These are phyloP conservation scores for Lizonia empirigonia DNA, from an alignment of 2,329 filamentous ascomycete genomes.

Conservation along the genomic window DNA sequence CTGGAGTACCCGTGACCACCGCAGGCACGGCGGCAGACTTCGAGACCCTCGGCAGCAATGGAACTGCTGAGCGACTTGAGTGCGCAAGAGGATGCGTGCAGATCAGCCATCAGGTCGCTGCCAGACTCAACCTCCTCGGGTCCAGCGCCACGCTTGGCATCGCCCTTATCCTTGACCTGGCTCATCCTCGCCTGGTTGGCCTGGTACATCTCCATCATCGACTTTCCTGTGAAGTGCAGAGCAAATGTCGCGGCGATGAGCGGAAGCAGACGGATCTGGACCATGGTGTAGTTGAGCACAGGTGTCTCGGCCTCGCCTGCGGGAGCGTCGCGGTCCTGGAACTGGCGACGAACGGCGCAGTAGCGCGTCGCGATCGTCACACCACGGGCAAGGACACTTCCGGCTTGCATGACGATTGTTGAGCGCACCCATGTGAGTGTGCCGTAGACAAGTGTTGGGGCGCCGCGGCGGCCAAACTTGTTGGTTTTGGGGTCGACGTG, in stretches of 20 bases:
- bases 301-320: slow-evolving; percentile 69
- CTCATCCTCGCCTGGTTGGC: slow-evolving; percentile 73
- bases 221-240: slow-evolving; percentile 77
- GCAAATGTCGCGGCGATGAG: slow-evolving; percentile 76
- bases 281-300: slow-evolving; percentile 82
- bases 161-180: slow-evolving; percentile 37
- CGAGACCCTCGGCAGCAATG: slow-evolving; percentile 74
- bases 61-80: slow-evolving; percentile 75
- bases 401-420: slow-evolving; percentile 74
- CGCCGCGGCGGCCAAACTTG: slow-evolving; percentile 70
- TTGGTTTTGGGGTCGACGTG: slow-evolving; percentile 69
- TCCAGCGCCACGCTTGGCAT: slow-evolving; percentile 60
- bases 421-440: slow-evolving; percentile 77
- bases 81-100: slow-evolving; percentile 78
- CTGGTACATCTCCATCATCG: slow-evolving; percentile 75
- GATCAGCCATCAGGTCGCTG: slow-evolving; percentile 71
- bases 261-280: slow-evolving; percentile 74
- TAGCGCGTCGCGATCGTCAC: slow-evolving; percentile 80
- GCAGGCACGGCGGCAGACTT: slow-evolving; percentile 75
- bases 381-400: slow-evolving; percentile 72
- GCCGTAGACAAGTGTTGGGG: slow-evolving; percentile 72
- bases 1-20: slow-evolving; percentile 78
- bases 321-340: slow-evolving; percentile 73
- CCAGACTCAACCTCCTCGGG: slow-evolving; percentile 71
- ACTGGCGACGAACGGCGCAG: slow-evolving; percentile 74